phyloP scores from a whole-genome alignment of 1,139 yeast species.

The Zygoascus hellenicus region DNA sequence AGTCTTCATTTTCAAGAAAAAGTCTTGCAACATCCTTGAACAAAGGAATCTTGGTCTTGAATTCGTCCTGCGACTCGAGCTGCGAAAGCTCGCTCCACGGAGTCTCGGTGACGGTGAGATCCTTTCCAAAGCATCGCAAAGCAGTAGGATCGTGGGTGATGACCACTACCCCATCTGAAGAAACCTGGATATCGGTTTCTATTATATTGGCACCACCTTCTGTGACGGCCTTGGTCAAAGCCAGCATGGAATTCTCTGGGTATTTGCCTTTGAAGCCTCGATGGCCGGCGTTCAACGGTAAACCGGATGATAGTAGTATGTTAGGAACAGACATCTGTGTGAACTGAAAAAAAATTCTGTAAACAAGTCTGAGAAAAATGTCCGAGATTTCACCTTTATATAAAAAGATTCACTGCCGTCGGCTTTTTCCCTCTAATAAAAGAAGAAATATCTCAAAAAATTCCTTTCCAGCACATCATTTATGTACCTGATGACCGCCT shows the following conservation, averaged over 20 bases:
- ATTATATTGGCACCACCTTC: slow-evolving; percentile 60
- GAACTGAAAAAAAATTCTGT: too few relatives aligned
- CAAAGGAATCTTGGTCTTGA: slow-evolving; percentile 54
- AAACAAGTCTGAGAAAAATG: too few relatives aligned
- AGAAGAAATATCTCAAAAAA: too few relatives aligned
- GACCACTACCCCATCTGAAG: slow-evolving; percentile 66
- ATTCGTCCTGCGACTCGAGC: slow-evolving; percentile 49
- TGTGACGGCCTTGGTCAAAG: slow-evolving; percentile 64
- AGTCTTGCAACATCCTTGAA: slow-evolving; percentile 56
- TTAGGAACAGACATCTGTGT: neutral
- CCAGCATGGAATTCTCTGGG: slow-evolving; percentile 75
- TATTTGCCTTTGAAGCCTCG: slow-evolving; percentile 35
- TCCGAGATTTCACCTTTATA: too few relatives aligned
- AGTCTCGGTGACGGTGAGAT: slow-evolving; percentile 36
- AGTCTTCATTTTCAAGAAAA: slow-evolving; percentile 41
- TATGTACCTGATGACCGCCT: too few relatives aligned
- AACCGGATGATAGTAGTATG: slow-evolving; percentile 2
- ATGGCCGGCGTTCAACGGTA: slow-evolving; percentile 26
- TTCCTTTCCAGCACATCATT: too few relatives aligned
- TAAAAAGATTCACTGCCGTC: too few relatives aligned
- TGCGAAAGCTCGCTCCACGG: slow-evolving; percentile 41
- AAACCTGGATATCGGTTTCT: slow-evolving; percentile 81
- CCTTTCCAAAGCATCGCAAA: slow-evolving; percentile 50
- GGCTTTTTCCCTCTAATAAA: too few relatives aligned
- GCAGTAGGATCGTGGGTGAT: slow-evolving; percentile 69